phyloP scores from a whole-genome alignment of 148 eudicot species.

The Heliamphora exappendiculata region DNA sequence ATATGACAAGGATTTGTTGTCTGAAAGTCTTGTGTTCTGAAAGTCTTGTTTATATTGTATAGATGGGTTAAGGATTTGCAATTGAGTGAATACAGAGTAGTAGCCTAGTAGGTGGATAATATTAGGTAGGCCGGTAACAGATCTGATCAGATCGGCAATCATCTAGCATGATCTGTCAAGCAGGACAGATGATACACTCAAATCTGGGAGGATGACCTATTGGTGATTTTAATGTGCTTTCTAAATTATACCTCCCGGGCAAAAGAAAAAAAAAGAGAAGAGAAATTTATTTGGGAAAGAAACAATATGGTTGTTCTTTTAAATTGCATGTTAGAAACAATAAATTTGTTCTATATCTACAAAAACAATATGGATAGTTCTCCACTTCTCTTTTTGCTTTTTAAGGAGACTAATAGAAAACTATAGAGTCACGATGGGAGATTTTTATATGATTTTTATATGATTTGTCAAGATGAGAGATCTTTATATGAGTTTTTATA shows the following conservation, averaged over 20 bases:
- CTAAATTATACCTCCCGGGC: neutral
- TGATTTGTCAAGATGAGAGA: no score
- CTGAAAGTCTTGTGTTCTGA: no score
- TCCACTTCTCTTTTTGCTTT: no score
- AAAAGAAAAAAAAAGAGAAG: no score
- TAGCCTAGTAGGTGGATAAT: neutral
- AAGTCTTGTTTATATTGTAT: neutral
- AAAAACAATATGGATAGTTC: no score
- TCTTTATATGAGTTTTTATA: no score
- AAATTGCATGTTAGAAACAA: neutral
- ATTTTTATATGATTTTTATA: no score
- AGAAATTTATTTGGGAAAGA: neutral
- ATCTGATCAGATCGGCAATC: neutral
- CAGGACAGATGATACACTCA: neutral
- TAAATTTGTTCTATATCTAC: no score
- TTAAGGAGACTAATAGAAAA: no score
- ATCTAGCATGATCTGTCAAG: neutral
- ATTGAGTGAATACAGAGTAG: neutral
- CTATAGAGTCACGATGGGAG: no score
- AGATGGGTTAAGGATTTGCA: neutral
- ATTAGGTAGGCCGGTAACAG: neutral
- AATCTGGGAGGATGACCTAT: neutral
- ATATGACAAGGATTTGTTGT: neutral
- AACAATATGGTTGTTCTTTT: neutral
- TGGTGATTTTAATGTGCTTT: neutral